Conservation (phyloP, 306 rosid species). For the Fragaria nilgerrensis region DNA sequence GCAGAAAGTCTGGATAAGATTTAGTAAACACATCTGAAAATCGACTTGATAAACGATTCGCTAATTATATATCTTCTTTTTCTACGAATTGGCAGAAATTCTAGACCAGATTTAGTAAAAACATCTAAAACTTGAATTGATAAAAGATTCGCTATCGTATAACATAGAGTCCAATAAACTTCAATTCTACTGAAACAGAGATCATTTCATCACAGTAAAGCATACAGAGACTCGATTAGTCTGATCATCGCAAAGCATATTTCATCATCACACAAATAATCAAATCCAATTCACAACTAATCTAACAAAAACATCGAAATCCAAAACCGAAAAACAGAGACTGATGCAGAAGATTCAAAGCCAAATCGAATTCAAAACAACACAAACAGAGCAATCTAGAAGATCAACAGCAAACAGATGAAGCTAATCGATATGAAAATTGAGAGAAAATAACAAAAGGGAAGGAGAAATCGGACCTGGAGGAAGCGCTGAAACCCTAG, state of each 20-base stretch:
- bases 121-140: too few relatives aligned
- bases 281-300: not conserved
- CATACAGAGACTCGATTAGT: not conserved
- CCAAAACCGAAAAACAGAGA: not conserved
- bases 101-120: too few relatives aligned
- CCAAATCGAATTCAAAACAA: not conserved
- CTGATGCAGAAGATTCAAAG: not conserved
- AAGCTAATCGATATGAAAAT: not conserved
- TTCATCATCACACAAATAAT: not conserved
- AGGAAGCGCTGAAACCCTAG: not conserved
- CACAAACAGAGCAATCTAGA: not conserved
- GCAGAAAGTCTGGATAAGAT: not conserved
- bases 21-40: not conserved
- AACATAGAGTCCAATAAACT: not conserved
- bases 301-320: not conserved
- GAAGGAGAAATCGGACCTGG: slow-evolving; percentile 8
- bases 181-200: not conserved
- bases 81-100: too few relatives aligned
- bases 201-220: not conserved
- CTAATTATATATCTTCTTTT: not conserved
- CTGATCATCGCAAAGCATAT: not conserved
- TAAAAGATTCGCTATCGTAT: not conserved
- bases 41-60: not conserved
- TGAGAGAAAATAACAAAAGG: too few relatives aligned
- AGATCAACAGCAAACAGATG: not conserved